Base-by-base conservation (phyloP, 768 basidiomycete species). In the Lentinula boryana region DNA sequence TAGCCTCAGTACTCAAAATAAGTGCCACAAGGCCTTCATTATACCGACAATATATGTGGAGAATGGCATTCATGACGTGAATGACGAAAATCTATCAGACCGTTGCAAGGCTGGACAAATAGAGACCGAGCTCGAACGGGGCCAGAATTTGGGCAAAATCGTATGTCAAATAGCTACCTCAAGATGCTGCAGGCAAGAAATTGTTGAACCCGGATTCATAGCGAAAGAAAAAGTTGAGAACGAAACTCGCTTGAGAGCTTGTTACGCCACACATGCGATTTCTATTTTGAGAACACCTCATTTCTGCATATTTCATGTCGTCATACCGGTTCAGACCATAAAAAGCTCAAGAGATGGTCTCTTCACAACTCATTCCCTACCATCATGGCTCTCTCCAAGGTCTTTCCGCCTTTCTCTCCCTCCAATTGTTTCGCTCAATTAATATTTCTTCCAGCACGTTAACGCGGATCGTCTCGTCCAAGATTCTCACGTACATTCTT, bases 381-480 rank as follows among this genome's bases (percentile, higher is more conserved):
- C 67, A 69, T 61, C 63, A 88, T 88, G 87, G 72, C 82, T 60
- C 84, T 88, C 65, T 82, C 85, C 60, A 87, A 85, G 74, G 84
- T 82, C 63, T 32, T 61, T 55, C 49, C 31, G 38, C 16, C 35
- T 8, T 10, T 32, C 57, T 40, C 36, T 41, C 3, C 33, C 35
- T 49, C 38, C 41, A 48, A 27, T 16, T 23, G 60, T 21, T 55
- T 13, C 33, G 62, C 58, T 36, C 49, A 56, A 13, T n/a, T n/a
- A n/a, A 53, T 63, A 35, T 57, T 58, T 36, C 1, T 51, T 57
- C 56, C 63, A 88, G 87, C 87, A 86, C 65, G 75, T 93, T 67
- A 83, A 91, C 71, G 73, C 89, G 1, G 87, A 88, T 59, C 73
- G 75, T 54, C 79, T 93, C 69, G 75, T 93, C 44, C 78, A 77